phyloP scores from a whole-genome alignment of 2,329 filamentous ascomycete species.

The Bretziella fagacearum region DNA sequence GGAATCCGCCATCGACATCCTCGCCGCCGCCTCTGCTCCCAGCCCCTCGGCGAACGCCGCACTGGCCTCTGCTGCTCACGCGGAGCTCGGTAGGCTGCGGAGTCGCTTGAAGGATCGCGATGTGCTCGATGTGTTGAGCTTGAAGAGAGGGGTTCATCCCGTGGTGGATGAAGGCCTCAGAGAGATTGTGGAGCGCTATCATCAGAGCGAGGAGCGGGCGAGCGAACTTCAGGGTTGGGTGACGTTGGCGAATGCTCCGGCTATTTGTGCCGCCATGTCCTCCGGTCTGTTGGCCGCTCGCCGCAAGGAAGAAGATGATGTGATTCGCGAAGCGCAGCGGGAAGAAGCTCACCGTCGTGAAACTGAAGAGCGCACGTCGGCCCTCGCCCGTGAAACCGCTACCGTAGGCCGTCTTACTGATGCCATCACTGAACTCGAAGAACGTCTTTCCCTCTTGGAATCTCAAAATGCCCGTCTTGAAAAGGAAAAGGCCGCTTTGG shows the following conservation, averaged over 20 bases:
- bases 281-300: background rate
- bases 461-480: background rate
- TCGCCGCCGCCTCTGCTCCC: conserved; percentile 5
- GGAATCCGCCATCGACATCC: conserved; percentile 13
- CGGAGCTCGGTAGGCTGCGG: background rate
- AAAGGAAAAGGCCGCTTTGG: background rate
- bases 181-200: conserved; percentile 5
- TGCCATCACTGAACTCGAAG: background rate
- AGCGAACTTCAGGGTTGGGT: conserved; percentile 9
- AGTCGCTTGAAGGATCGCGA: conserved; percentile 12
- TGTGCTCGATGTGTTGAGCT: conserved; percentile 6
- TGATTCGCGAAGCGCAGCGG: background rate
- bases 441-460: background rate
- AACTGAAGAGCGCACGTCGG: background rate
- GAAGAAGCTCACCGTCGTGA: background rate
- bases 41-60: conserved; percentile 6
- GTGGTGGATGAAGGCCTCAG: conserved; percentile 8
- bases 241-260: conserved; percentile 10
- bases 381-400: background rate
- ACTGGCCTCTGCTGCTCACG: background rate
- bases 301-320: background rate
- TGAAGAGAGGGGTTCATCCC: conserved; percentile 8
- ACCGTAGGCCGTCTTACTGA: background rate
- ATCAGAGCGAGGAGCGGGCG: conserved; percentile 1
- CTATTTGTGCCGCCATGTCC: conserved; percentile 5